Base-by-base conservation (phyloP, 371 early-diverging fungal species). In the Choanephora cucurbitarum region DNA sequence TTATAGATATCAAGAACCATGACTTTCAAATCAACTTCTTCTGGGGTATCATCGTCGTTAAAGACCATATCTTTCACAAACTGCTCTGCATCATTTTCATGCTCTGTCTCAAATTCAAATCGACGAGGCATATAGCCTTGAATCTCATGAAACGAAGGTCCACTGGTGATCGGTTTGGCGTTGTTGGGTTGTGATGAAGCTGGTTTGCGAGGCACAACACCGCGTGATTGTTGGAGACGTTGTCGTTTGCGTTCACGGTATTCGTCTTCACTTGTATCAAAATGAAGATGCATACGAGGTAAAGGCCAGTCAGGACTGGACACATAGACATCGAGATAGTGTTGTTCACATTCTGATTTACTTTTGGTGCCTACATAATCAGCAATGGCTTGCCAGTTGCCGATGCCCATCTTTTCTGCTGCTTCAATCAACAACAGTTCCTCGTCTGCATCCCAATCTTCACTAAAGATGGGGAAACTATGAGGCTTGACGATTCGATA, bases 51-150 rank as follows among this genome's bases (percentile, higher is more conserved):
- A 49, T 91, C 90, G 53, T 93, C 94, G 44, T 84, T 85, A 66
- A 98, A 92, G 17, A 86, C 78, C 83, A 99, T 85, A 55, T 99
- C 98, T 66, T 95, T 97, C 48, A 99, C 89, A 24, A 75, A 65
- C 24, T 85, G 82, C 77, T 99, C 99, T 1, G 97, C 95, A 21
- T 98, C 99, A 66, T 99, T 96, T 44, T 95, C 96, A 64, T 88
- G 85, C 72, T 99, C 99, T 6, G 85, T 82, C 58, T 99, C 99
- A 70, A 99, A 99, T 72, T 99, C 99, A 39, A 86, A 72, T 43
- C 99, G 92, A 21, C 92, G 90, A 3, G 99, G 98, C 99, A 99
- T 98, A 65, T 93, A 99, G 5, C 98, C 99, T 46, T 84, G 80
- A 55, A 97, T 90, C 64, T 99, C 99, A 62, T 98, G 99, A 69